These are phyloP conservation scores for Rhododendron simsii DNA, from an alignment of 148 eudicot genomes.

Conservation along the genomic window DNA sequence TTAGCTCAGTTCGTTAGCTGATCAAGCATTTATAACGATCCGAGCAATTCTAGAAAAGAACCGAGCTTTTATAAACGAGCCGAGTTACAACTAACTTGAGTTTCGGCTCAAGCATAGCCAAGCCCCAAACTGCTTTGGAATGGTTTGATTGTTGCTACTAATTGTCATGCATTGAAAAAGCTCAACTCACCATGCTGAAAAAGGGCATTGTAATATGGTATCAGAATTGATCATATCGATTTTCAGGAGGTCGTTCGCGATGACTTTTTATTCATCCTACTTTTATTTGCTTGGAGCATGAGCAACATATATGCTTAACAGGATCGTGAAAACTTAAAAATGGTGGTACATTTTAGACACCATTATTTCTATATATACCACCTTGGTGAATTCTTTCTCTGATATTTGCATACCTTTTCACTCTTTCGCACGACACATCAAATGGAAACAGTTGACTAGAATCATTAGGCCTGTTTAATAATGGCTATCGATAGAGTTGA, in stretches of 20 bases:
- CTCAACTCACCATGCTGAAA: not conserved
- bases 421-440: not conserved
- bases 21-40: not conserved
- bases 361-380: not conserved
- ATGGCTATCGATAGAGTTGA: too few species aligned
- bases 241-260: not conserved
- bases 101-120: too few species aligned
- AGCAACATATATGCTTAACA: not conserved
- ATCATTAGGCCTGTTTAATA: not conserved
- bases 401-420: not conserved
- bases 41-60: too few species aligned
- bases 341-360: not conserved
- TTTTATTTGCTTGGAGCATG: not conserved
- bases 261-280: not conserved
- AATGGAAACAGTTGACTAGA: not conserved
- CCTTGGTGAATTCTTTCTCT: not conserved
- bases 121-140: too few species aligned
- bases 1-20: not conserved
- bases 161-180: not conserved
- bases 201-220: not conserved
- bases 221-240: not conserved
- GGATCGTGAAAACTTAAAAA: not conserved
- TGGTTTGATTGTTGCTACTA: not conserved
- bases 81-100: not conserved
- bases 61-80: too few species aligned